A percentile compares a stretch with the other conserved stretches of the same genome.
Evolutionary conservation across 2,329 filamentous ascomycete genomes (phyloP).

Genomic region (Paracamarosporium sp.): DNA sequence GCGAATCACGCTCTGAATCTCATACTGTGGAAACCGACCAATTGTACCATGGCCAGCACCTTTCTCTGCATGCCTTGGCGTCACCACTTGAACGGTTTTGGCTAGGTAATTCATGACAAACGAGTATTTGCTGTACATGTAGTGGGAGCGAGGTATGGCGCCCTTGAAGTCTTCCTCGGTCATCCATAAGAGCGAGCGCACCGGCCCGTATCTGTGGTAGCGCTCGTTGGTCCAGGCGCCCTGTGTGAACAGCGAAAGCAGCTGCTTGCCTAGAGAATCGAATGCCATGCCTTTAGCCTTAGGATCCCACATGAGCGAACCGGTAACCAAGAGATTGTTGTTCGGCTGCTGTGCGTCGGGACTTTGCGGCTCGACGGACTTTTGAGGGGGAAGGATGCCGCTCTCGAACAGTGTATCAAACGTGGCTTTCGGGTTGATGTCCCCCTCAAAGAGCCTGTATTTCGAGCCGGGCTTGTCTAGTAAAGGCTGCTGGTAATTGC

Average conservation of each 20-base stretch:
- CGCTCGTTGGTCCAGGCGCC: slow-evolving; percentile 64
- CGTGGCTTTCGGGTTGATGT: slow-evolving; percentile 31
- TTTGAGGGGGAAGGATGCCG: slow-evolving; percentile 63
- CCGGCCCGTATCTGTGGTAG: slow-evolving; percentile 78
- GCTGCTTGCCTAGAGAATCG: slow-evolving; percentile 63
- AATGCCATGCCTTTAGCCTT: slow-evolving; percentile 57
- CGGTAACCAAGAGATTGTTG: slow-evolving; percentile 70
- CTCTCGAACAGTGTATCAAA: slow-evolving; percentile 62
- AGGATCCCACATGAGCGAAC: slow-evolving; percentile 44
- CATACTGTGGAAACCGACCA: slow-evolving; percentile 36
- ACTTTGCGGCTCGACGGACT: slow-evolving; percentile 45
- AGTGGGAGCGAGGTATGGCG: slow-evolving; percentile 66
- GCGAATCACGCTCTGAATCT: slow-evolving; percentile 33
- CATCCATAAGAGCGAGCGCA: slow-evolving; percentile 80
- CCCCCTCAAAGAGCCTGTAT: slow-evolving; percentile 54
- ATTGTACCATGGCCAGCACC: slow-evolving; percentile 17
- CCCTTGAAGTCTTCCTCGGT: slow-evolving; percentile 64
- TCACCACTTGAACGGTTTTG: slow-evolving; percentile 56
- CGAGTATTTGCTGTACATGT: slow-evolving; percentile 62
- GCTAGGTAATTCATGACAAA: slow-evolving; percentile 68
- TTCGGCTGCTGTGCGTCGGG: slow-evolving; percentile 63
- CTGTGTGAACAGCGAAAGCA: slow-evolving; percentile 68
- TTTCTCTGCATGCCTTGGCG: slow-evolving; percentile 15
- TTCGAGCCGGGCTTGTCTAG: slow-evolving; percentile 48
- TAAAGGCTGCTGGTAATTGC: slow-evolving; percentile 62